Evolutionary conservation across 2,329 filamentous ascomycete genomes (phyloP), one percentile per base, ranked within the genome.

Genomic region (Seiridium unicorne): DNA sequence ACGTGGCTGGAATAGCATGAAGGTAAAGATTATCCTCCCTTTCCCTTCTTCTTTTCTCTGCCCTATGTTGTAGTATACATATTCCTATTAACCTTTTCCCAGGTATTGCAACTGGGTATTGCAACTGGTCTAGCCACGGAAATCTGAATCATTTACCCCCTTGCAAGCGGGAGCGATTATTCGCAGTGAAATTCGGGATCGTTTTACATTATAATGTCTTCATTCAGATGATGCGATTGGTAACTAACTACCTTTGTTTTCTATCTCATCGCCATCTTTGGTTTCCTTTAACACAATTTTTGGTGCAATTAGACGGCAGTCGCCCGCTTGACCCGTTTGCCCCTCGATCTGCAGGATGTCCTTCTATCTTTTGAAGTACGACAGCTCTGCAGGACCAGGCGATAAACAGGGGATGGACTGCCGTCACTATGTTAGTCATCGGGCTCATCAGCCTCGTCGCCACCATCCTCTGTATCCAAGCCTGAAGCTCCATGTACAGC

Each of bases 381-480:
- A 13, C 38, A 42, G 13, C 38, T 42, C 38, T 42, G 73, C 77
- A 85, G 83, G 82, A 85, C 80, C 82, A 87, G 83, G 79, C 78
- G 82, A 59, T 26, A 48, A 68, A 84, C 83, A 88, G 86, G 84
- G 86, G 84, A 83, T 85, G 84, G 81, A 83, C 83, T 82, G 81
- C 81, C 83, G 83, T 81, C 80, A 72, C 80, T 77, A 65, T 69
- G 79, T 79, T 80, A 84, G 70, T 85, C 86, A 68, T 90, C 87
- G 67, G 90, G 86, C 65, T 84, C 84, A 60, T 88, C 85, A 71
- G 84, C 81, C 70, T 90, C 87, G 70, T 82, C 84, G 73, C 76
- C 77, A 74, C 84, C 83, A 68, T 85, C 83, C 63, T 82, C 81
- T 42, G 7, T 13, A 62, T 77, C 71, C 65, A 76, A 48, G 57